These are phyloP conservation scores for Aspergillus eucalypticola DNA, from an alignment of 2,329 filamentous ascomycete genomes.

Conservation along the genomic window DNA sequence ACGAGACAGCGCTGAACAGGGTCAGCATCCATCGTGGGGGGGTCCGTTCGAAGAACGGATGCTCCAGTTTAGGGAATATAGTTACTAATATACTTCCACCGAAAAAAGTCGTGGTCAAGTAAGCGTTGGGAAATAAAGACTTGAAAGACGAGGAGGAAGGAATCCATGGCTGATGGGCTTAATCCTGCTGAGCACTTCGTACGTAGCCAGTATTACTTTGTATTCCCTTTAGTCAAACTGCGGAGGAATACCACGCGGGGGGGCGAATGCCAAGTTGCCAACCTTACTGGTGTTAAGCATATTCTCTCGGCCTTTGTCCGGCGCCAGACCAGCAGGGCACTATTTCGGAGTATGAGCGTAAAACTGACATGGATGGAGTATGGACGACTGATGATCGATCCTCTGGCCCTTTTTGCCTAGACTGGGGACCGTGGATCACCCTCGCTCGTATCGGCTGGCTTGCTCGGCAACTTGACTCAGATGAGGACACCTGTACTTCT, in stretches of 20 bases:
- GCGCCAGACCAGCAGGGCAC: slow-evolving; percentile 22
- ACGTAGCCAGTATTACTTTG: background rate
- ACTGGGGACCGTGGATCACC: slow-evolving; percentile 1
- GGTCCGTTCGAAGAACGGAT: background rate
- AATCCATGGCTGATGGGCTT: background rate
- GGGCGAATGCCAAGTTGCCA: slow-evolving; percentile 31
- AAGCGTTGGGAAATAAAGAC: background rate
- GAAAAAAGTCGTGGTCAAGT: background rate
- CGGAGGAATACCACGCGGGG: slow-evolving; percentile 22
- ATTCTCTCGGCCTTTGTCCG: slow-evolving; percentile 32
- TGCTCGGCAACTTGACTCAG: slow-evolving; percentile 13
- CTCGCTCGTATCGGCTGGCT: slow-evolving; percentile 7
- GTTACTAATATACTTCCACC: no score
- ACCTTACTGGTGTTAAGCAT: slow-evolving; percentile 44
- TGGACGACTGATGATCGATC: background rate
- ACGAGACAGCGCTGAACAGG: background rate
- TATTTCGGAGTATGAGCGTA: slow-evolving; percentile 14
- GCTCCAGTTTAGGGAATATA: background rate
- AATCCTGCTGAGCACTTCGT: background rate
- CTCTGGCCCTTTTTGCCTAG: background rate
- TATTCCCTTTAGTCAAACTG: background rate
- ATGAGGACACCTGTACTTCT: slow-evolving; percentile 10
- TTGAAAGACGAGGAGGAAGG: background rate
- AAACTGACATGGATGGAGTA: background rate
- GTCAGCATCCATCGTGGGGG: background rate